Percentiles rank a stretch among this genome's conserved stretches.
phyloP scores from a whole-genome alignment of 768 basidiomycete genomes.

The Tylopilus vinaceipallidus region DNA sequence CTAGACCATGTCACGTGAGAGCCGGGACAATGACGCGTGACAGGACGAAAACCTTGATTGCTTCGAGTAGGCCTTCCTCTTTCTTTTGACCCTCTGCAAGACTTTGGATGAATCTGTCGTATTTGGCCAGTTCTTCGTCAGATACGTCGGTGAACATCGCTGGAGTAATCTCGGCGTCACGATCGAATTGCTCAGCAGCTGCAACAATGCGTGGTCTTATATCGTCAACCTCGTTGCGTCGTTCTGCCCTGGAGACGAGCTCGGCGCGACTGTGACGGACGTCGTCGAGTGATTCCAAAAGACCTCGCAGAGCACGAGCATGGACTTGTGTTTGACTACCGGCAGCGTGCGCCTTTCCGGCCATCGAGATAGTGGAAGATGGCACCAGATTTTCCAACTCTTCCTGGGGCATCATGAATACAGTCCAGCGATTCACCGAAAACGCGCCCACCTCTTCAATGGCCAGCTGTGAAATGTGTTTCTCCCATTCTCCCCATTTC shows the following conservation, averaged over 20 bases:
- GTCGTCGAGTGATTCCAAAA: slow-evolving; percentile 80
- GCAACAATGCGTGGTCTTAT: slow-evolving; percentile 65
- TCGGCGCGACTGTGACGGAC: slow-evolving; percentile 58
- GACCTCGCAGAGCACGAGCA: slow-evolving; percentile 66
- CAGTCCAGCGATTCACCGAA: background rate
- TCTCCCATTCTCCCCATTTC: slow-evolving; percentile 91
- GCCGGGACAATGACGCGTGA: background rate
- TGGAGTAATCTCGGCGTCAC: slow-evolving; percentile 68
- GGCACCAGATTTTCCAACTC: slow-evolving; percentile 68
- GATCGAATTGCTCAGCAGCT: slow-evolving; percentile 64
- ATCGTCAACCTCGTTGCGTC: slow-evolving; percentile 66
- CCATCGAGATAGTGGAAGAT: slow-evolving; percentile 49
- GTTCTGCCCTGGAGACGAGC: slow-evolving; percentile 61
- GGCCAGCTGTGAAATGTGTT: slow-evolving; percentile 64
- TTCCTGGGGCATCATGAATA: slow-evolving; percentile 40
- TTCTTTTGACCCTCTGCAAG: slow-evolving; percentile 50
- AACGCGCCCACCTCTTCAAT: slow-evolving; percentile 51
- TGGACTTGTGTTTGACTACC: slow-evolving; percentile 54
- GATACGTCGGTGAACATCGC: slow-evolving; percentile 87
- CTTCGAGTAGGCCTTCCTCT: slow-evolving; percentile 63
- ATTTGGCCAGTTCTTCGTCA: slow-evolving; percentile 77
- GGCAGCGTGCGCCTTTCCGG: slow-evolving; percentile 34
- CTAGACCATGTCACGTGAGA: slow-evolving; percentile 34
- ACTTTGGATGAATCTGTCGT: slow-evolving; percentile 69
- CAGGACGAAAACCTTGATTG: slow-evolving; percentile 62